phyloP scores from a whole-genome alignment of 176 grass and related monocot species.

The Oryza longistaminata region DNA sequence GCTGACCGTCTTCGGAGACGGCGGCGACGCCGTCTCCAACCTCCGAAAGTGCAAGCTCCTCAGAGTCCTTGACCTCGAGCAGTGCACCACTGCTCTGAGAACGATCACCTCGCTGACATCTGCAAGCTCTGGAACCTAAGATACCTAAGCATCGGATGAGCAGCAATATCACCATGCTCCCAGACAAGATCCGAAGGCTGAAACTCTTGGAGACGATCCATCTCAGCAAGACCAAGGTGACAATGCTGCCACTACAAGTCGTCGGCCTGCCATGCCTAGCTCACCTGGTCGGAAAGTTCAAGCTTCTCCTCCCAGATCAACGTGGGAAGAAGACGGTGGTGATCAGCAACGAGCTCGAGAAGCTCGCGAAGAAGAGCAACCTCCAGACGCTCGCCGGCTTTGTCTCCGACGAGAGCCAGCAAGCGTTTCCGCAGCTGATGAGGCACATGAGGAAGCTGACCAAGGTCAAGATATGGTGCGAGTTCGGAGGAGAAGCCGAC shows the following conservation, averaged over 20 bases:
- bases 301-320: background rate
- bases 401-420: background rate
- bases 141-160: conserved; percentile 23
- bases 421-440: background rate
- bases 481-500: background rate
- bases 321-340: background rate
- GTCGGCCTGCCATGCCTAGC: conserved; percentile 5
- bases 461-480: conserved; percentile 39
- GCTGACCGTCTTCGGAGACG: conserved; percentile 33
- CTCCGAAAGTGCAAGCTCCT: conserved; percentile 14
- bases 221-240: background rate
- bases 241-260: background rate
- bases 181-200: conserved; percentile 7
- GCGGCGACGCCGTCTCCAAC: background rate
- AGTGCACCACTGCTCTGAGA: conserved; percentile 17
- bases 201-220: conserved; percentile 32
- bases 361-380: conserved; percentile 12
- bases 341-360: background rate
- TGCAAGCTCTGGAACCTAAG: conserved; percentile 35
- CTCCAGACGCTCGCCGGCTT: conserved; percentile 32
- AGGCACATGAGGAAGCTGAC: background rate
- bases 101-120: conserved; percentile 22
- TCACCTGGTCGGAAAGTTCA: conserved; percentile 34
- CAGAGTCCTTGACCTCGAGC: conserved; percentile 35
- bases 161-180: background rate